Percentiles rank a stretch among this genome's conserved stretches.
These are phyloP conservation scores for Phialophora tarda DNA, from an alignment of 2,329 filamentous ascomycete genomes.

Conservation along the genomic window DNA sequence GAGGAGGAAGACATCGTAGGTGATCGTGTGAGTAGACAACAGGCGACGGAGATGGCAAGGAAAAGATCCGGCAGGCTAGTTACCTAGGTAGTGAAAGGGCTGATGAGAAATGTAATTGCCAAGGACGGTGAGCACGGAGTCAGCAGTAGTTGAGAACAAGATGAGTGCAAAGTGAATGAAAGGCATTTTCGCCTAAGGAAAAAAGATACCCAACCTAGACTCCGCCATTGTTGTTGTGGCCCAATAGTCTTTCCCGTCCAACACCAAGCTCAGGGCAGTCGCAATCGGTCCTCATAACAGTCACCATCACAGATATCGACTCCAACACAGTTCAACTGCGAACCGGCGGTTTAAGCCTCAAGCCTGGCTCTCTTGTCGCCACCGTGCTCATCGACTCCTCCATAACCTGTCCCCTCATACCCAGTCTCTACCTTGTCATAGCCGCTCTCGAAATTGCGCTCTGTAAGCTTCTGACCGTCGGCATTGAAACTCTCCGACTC, in stretches of 20 bases:
- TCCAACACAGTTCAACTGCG: neutral
- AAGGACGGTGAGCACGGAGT: neutral
- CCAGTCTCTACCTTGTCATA: conserved; percentile 33
- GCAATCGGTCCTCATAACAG: neutral
- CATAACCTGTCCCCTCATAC: conserved; percentile 29
- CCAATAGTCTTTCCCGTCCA: neutral
- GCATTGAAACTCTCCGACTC: conserved; percentile 27
- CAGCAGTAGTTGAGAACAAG: neutral
- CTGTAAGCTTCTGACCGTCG: conserved; percentile 24
- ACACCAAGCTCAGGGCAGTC: neutral
- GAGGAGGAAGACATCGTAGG: neutral
- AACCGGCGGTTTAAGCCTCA: conserved; percentile 7
- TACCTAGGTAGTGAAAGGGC: neutral
- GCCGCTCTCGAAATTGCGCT: conserved; percentile 32
- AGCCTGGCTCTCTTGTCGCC: conserved; percentile 32
- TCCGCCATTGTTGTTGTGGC: neutral
- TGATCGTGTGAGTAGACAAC: neutral
- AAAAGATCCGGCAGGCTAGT: neutral
- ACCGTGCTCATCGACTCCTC: conserved; percentile 24
- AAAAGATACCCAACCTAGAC: neutral
- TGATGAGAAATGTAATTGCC: neutral
- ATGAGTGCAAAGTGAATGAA: neutral
- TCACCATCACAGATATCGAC: neutral
- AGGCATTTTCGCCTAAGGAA: neutral
- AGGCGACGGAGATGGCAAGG: neutral